phyloP scores from a whole-genome alignment of 2,329 filamentous ascomycete species.

The Beauveria australis region DNA sequence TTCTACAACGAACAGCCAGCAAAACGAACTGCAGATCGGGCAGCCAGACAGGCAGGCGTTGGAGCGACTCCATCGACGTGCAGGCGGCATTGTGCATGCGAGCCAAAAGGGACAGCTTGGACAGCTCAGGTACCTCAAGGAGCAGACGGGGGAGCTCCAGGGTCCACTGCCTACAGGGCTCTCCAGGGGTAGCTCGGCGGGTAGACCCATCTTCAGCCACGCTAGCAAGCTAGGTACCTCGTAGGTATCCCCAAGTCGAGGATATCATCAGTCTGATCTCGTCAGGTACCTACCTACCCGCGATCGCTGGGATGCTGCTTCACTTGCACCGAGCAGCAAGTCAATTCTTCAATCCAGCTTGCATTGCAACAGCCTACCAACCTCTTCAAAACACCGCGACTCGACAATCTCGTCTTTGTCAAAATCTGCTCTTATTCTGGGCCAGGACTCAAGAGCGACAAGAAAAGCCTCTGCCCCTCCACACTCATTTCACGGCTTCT shows the following conservation, averaged over 20 bases:
- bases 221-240: too few species aligned
- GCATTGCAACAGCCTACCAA: neutral
- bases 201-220: neutral
- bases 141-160: too few species aligned
- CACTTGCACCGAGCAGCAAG: neutral
- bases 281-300: too few species aligned
- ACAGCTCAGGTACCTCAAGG: neutral
- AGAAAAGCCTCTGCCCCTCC: neutral
- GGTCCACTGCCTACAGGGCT: too few species aligned
- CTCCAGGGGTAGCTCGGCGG: conserved; percentile 4
- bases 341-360: neutral
- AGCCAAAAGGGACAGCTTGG: neutral
- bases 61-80: neutral
- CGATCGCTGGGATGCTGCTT: neutral
- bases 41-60: neutral
- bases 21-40: neutral
- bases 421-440: neutral
- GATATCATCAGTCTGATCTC: neutral
- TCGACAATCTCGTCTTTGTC: neutral
- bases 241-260: neutral
- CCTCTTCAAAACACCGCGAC: neutral
- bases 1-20: neutral
- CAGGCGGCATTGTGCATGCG: conserved; percentile 3
- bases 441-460: neutral
- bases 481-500: neutral